Evolutionary conservation across 345 rosid species (phyloP), one percentile per base, ranked within the genome.

Genomic region (Eucalyptus polyanthemos): DNA sequence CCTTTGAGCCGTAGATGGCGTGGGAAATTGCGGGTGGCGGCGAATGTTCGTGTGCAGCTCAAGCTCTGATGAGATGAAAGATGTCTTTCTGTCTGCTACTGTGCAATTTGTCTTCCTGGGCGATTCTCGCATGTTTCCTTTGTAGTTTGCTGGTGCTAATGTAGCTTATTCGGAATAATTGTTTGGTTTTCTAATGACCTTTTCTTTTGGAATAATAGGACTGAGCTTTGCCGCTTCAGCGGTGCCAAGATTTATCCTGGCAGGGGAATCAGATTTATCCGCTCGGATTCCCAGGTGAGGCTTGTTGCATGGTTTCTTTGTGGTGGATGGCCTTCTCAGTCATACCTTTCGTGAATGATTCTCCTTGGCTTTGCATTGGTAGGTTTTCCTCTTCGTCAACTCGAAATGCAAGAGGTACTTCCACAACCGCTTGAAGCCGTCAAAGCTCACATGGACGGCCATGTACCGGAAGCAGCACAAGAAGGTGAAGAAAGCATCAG

Each of bases 321-420:
- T 31, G 47, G 6, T 34, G 31, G 62, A 4, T 89, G 29, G 49
- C 31, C 50, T 24, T 9, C 40, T 80, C 2, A 8, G 49, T 31
- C 40, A 24, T 44, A n/a, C 80, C 24, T 40, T 31, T 11, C 9
- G 45, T 69, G 62, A 62, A 25, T n/a, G 27, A 8, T 51, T 1
- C 40, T 13, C 31, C 40, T 65, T 27, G 4, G 19, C 29, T 9
- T 49, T 42, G 51, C 45, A 15, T 34, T 29, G 17, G 25, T 31
- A 98, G 99, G 99, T 97, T 9, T 97, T 97, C 94, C 95, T 97
- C 93, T 97, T 97, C 76, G 90, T 91, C 45, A 98, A 97, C 92
- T 97, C 99, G 1, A 98, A 98, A 76, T 98, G 98, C 93, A 96
- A 97, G 93, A 93, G 97, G 94, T 97, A 98, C 90, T 97, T 98